Conservation (phyloP, 768 basidiomycete species). For the Botryobasidium botryosum region DNA sequence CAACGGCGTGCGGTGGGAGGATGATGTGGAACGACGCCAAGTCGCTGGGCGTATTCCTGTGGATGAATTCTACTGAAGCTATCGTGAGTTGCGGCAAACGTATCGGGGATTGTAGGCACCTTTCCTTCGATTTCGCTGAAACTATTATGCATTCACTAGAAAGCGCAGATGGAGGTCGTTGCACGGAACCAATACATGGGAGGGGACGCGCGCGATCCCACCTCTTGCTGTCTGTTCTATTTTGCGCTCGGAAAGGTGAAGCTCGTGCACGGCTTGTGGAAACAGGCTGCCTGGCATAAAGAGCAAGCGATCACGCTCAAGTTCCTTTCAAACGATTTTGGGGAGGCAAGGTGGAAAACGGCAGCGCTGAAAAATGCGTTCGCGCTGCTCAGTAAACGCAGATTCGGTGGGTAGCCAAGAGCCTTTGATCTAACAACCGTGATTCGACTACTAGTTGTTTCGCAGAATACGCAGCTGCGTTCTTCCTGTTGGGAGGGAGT, state of each 20-base stretch:
- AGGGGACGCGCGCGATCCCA: constrained; percentile 76
- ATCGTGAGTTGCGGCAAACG: constrained; percentile 32
- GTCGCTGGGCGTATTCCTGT: constrained; percentile 71
- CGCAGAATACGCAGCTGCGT: constrained; percentile 93
- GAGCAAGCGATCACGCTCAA: constrained; percentile 83
- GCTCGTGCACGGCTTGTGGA: constrained; percentile 88
- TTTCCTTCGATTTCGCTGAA: neutral
- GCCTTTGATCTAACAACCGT: neutral
- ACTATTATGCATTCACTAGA: constrained; percentile 32
- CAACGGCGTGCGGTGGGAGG: constrained; percentile 58
- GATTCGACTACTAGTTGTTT: neutral
- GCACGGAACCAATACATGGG: constrained; percentile 89
- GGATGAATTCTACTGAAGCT: constrained; percentile 64
- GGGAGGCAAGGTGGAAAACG: constrained; percentile 66
- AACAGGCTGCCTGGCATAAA: constrained; percentile 84
- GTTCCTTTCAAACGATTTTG: constrained; percentile 84
- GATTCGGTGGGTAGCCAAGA: constrained; percentile 52
- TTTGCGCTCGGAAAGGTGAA: constrained; percentile 88
- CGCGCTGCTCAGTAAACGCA: constrained; percentile 73
- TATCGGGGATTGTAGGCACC: neutral
- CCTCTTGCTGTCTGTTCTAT: constrained; percentile 77
- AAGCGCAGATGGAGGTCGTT: constrained; percentile 65
- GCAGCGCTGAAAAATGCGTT: constrained; percentile 96
- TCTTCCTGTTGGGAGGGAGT: constrained; percentile 82
- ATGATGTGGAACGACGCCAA: constrained; percentile 84